Base-by-base conservation (phyloP, 2,329 filamentous ascomycete species). In the Aspergillus caelatus region DNA sequence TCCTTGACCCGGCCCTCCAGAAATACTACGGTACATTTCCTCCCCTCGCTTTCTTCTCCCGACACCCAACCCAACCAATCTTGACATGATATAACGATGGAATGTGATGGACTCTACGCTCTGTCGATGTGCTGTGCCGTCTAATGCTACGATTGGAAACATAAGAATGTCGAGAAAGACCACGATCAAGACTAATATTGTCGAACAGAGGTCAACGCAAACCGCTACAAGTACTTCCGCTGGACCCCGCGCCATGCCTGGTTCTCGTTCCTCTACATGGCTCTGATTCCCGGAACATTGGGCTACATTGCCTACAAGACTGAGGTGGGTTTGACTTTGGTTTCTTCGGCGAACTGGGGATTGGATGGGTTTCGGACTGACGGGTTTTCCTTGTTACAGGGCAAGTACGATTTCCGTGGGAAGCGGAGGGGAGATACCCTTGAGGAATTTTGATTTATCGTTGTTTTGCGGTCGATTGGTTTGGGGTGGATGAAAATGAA, bases 191-290 rank as follows among this genome's bases (percentile, higher is more conserved):
- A 48, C 23, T 45, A 21, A 53, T 39, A 45, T 50, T 28, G 12
- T 57, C 39, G 45, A 43, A 61, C 57, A 97, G 94, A 91, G 78
- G 91, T 97, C 88, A 88, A 86, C 74, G 84, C 86, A 74, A 93
- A 92, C 83, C 91, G 95, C 70, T 90, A 94, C 87, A 93, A 93
- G 82, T 97, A 92, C 87, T 99, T 98, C 87, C 88, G 93, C 79
- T 98, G 93, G 92, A 98, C 91, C 41, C 86, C 88, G 58, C 86
- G 91, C 74, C 96, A 93, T 53, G 93, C 92, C 34, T 88, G 87
- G 82, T 80, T 97, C 74, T 89, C 90, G 5, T 88, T 97, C 76
- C 83, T 90, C 68, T 97, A 94, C 79, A 86, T 91, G 63, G 82
- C 89, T 39, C 82, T 89, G 60, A 86, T 97, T 50, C 95, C 95